phyloP scores from a whole-genome alignment of 2,329 filamentous ascomycete genomes.

The Aspergillus transmontanensis region DNA sequence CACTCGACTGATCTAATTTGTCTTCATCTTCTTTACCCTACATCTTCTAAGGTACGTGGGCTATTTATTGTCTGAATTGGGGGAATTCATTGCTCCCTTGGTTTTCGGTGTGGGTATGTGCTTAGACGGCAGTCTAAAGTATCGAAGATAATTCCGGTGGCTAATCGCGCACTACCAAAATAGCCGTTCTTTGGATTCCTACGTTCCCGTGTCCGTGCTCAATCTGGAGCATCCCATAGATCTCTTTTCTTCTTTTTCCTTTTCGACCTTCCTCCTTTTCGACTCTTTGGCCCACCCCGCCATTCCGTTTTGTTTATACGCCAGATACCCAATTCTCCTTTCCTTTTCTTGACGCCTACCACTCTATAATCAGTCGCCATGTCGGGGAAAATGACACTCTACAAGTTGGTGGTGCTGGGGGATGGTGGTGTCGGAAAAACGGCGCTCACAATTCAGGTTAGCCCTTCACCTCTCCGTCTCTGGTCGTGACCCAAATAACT shows the following conservation, averaged over 20 bases:
- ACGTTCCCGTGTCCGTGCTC: constrained; percentile 30
- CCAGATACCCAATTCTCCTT: constrained; percentile 5
- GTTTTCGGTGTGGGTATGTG: constrained; percentile 21
- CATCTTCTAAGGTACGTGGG: constrained; percentile 17
- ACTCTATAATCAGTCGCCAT: constrained; percentile 52
- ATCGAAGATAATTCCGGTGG: constrained; percentile 26
- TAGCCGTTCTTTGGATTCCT: constrained; percentile 26
- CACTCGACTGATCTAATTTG: background rate
- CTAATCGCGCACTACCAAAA: constrained; percentile 29
- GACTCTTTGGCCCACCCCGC: constrained; percentile 1
- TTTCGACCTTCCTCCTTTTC: constrained; percentile 10
- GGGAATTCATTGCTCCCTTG: constrained; percentile 13
- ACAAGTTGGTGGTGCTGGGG: constrained; percentile 93
- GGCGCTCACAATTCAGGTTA: constrained; percentile 80
- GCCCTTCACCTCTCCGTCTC: constrained; percentile 18
- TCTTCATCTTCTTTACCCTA: background rate
- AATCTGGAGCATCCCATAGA: constrained; percentile 26
- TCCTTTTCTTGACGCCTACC: background rate
- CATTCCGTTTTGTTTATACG: constrained; percentile 2
- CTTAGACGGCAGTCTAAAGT: constrained; percentile 21
- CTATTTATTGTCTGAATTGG: background rate
- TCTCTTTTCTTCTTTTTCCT: constrained; percentile 17
- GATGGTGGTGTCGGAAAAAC: constrained; percentile 95
- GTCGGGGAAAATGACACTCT: constrained; percentile 92
- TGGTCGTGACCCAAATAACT: constrained; percentile 9